Percentiles rank a stretch among this genome's conserved stretches.
Evolutionary conservation across 2,329 filamentous ascomycete species (phyloP).

Genomic region (Monosporascus sp.): DNA sequence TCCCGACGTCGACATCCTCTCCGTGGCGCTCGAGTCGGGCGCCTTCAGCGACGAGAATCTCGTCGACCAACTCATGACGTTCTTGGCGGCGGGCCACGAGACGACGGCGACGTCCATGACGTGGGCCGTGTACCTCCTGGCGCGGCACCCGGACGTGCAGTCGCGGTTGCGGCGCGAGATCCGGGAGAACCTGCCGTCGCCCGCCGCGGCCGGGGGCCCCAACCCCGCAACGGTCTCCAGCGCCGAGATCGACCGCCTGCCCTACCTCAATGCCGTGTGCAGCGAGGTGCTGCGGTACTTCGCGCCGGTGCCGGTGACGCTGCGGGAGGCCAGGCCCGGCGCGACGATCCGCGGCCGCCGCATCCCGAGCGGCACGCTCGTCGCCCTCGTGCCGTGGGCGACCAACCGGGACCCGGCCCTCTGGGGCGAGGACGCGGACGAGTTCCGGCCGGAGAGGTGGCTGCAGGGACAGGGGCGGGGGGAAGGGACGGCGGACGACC

Average conservation of each 20-base stretch:
- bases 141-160: slow-evolving; percentile 31
- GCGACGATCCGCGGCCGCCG: slow-evolving; percentile 52
- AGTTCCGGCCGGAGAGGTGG: slow-evolving; percentile 80
- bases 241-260: slow-evolving; percentile 33
- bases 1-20: slow-evolving; percentile 31
- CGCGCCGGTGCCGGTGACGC: slow-evolving; percentile 46
- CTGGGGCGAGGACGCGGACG: slow-evolving; percentile 71
- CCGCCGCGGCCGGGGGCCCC: slow-evolving; percentile 20
- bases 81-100: slow-evolving; percentile 39
- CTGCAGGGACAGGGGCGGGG: slow-evolving; percentile 32
- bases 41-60: slow-evolving; percentile 34
- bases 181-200: slow-evolving; percentile 28
- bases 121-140: slow-evolving; percentile 36
- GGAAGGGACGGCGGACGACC: slow-evolving; percentile 19
- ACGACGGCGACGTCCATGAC: slow-evolving; percentile 36
- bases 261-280: slow-evolving; percentile 37
- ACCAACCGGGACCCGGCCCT: slow-evolving; percentile 63
- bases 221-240: slow-evolving; percentile 17
- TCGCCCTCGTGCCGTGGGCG: slow-evolving; percentile 61
- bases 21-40: slow-evolving; percentile 31
- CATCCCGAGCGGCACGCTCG: slow-evolving; percentile 57
- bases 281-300: slow-evolving; percentile 38
- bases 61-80: slow-evolving; percentile 37
- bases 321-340: slow-evolving; percentile 52
- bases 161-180: slow-evolving; percentile 34